Conservation (phyloP, 495 filamentous ascomycete genomes). For the Usnea hakonensis region DNA sequence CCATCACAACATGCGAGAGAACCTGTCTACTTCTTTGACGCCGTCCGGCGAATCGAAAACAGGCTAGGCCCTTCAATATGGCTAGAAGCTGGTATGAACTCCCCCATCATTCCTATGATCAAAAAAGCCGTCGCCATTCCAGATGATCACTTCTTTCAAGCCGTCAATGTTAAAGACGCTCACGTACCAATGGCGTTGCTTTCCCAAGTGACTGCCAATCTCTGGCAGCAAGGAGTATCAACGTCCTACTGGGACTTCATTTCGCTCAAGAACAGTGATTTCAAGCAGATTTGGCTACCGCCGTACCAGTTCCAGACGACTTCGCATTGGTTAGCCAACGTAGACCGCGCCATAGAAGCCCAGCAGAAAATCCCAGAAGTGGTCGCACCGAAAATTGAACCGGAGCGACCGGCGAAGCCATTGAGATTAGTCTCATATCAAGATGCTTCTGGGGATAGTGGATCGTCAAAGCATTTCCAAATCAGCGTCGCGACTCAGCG, state of each 20-base stretch:
- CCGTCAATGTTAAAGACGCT: constrained; percentile 32
- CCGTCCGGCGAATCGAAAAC: constrained; percentile 37
- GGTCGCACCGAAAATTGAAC: no score
- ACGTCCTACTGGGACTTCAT: constrained; percentile 44
- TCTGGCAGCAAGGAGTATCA: constrained; percentile 41
- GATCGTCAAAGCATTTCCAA: constrained; percentile 5
- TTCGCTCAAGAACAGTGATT: constrained; percentile 30
- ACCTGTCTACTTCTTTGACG: constrained; percentile 46
- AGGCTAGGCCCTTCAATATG: constrained; percentile 33
- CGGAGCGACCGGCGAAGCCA: no score
- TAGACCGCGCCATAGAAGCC: constrained; percentile 12
- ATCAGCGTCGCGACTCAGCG: constrained; percentile 1
- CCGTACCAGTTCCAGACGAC: constrained; percentile 48
- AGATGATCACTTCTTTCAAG: constrained; percentile 15
- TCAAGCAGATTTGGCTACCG: constrained; percentile 37
- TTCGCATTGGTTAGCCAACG: constrained; percentile 32
- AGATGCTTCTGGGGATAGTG: no score
- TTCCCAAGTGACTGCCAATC: constrained; percentile 33
- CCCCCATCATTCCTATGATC: constrained; percentile 41
- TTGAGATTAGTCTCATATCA: constrained; percentile 8
- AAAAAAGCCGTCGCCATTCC: constrained; percentile 26
- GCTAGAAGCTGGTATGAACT: constrained; percentile 47
- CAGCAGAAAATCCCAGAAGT: no score
- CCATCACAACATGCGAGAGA: constrained; percentile 41
- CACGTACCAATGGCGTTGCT: constrained; percentile 36